Evolutionary conservation across 306 rosid species (phyloP).

Genomic region (Malus orientalis): DNA sequence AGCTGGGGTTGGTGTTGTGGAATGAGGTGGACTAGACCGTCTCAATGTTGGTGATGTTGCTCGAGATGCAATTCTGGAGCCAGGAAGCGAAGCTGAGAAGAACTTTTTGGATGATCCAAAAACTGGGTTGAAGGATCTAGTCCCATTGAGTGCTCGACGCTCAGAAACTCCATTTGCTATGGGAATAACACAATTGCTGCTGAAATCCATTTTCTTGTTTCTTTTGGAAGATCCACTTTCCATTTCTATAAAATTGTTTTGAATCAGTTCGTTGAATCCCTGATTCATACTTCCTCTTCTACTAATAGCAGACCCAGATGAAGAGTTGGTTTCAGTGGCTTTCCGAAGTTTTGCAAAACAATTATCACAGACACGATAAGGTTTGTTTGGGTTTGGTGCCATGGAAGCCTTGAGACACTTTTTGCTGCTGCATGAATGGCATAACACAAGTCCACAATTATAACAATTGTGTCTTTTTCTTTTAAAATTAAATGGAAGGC

Average conservation of each 20-base stretch:
- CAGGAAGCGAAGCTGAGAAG: conserved; percentile 84
- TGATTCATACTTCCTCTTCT: conserved; percentile 63
- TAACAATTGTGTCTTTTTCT: conserved; percentile 94
- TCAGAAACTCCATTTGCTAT: conserved; percentile 58
- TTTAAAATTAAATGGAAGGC: conserved; percentile 84
- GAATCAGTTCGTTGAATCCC: conserved; percentile 44
- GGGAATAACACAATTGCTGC: conserved; percentile 69
- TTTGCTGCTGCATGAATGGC: conserved; percentile 92
- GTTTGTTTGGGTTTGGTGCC: conserved; percentile 94
- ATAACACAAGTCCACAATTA: conserved; percentile 92
- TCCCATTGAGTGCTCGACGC: conserved; percentile 44
- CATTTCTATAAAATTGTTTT: conserved; percentile 51
- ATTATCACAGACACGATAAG: conserved; percentile 92
- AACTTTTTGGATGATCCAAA: conserved; percentile 80
- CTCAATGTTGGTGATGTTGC: conserved; percentile 78
- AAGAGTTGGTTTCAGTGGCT: conserved; percentile 45
- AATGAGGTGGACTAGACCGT: conserved; percentile 72
- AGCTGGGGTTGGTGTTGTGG: conserved; percentile 64
- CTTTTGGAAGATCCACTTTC: conserved; percentile 57
- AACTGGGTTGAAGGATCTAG: conserved; percentile 66
- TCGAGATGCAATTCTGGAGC: conserved; percentile 81
- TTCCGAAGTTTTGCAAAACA: conserved; percentile 71
- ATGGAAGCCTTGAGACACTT: conserved; percentile 77
- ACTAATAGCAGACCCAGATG: conserved; percentile 54
- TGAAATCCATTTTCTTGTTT: conserved; percentile 70